These are phyloP conservation scores for Hemileccinum impolitum DNA, from an alignment of 768 basidiomycete species.

Conservation along the genomic window DNA sequence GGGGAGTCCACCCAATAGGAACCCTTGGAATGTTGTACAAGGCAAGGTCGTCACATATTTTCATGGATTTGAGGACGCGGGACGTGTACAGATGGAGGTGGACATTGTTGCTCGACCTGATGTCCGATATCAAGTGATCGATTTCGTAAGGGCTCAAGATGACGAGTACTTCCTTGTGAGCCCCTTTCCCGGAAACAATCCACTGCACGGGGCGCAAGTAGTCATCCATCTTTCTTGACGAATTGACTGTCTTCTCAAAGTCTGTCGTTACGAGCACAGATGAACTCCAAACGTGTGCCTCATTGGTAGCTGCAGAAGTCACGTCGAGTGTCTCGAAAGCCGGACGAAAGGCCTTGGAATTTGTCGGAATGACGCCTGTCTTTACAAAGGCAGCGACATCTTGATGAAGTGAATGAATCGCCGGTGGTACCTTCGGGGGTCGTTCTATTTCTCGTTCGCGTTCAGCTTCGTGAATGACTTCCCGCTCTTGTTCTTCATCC, in stretches of 20 bases:
- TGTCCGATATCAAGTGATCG: constrained; percentile 34
- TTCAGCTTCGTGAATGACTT: constrained; percentile 44
- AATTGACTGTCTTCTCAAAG: constrained; percentile 12
- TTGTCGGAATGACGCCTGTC: constrained; percentile 24
- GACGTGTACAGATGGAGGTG: constrained; percentile 44
- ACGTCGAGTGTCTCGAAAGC: constrained; percentile 10
- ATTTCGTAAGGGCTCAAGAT: constrained; percentile 43
- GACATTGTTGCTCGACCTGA: constrained; percentile 31
- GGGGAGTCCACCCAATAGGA: background rate
- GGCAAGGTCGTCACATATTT: constrained; percentile 34
- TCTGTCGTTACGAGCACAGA: constrained; percentile 15
- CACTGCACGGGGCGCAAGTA: constrained; percentile 31
- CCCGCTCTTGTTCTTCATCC: constrained; percentile 51
- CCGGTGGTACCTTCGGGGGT: constrained; percentile 26
- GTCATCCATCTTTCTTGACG: constrained; percentile 4
- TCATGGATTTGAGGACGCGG: constrained; percentile 32
- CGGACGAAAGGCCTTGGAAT: constrained; percentile 20
- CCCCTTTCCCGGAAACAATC: constrained; percentile 17
- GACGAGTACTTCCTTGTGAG: constrained; percentile 22
- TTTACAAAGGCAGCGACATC: constrained; percentile 25
- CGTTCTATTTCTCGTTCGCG: constrained; percentile 39
- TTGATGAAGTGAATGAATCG: constrained; percentile 19
- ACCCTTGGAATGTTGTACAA: constrained; percentile 10
- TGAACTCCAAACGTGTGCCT: constrained; percentile 20
- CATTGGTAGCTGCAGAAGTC: constrained; percentile 12